Base-by-base conservation (phyloP, 106 monocot genomes). In the Posidonia australis region DNA sequence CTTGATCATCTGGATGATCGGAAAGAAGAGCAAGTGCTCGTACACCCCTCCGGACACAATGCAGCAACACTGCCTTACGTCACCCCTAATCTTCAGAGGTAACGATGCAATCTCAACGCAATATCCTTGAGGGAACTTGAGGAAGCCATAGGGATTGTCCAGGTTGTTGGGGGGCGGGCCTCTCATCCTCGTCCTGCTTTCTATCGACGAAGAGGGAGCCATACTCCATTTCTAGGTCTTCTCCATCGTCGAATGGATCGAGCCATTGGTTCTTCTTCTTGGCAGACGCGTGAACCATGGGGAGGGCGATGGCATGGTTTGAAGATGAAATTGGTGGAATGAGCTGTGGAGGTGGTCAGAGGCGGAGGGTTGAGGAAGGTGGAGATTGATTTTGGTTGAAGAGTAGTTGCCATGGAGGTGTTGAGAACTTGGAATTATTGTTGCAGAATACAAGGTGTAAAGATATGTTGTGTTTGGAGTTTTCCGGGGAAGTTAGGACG, bases 181-280 rank as follows among this genome's bases (percentile, higher is more conserved):
- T 43, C 0, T 86, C 80, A 70, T 93, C 89, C 74, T 93, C 93
- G 0, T 83, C 85, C 63, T 93, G 93, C 75, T 93, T 93, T 30
- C 92, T 89, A 10, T 72, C 83, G 1, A 77, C n/a, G 72, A 77
- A 93, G 55, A 86, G 79, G 24, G 74, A 62, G 22, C 63, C 68
- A 70, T 77, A 81, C 65, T 89, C 93, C 59, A 79, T 74, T 22
- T 86, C 76, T 1, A 81, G 85, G 70, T 86, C 89, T 1, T 46
- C 65, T 0, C 89, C 93, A 32, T 85, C 83, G 70, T 93, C 89
- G 65, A 89, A 93, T 27, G 89, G 83, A 72, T 93, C 93, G 11
- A 93, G 83, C 93, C 93, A 93, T 3, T 81, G 86, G 73, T 89
- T 89, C 77, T 83, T 82, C 75, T 88, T 86, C 80, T 86, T 89